Percentiles rank a stretch among this genome's conserved stretches.
Evolutionary conservation across 805 yeast genomes (phyloP).

Genomic region (Hanseniaspora thailandica): DNA sequence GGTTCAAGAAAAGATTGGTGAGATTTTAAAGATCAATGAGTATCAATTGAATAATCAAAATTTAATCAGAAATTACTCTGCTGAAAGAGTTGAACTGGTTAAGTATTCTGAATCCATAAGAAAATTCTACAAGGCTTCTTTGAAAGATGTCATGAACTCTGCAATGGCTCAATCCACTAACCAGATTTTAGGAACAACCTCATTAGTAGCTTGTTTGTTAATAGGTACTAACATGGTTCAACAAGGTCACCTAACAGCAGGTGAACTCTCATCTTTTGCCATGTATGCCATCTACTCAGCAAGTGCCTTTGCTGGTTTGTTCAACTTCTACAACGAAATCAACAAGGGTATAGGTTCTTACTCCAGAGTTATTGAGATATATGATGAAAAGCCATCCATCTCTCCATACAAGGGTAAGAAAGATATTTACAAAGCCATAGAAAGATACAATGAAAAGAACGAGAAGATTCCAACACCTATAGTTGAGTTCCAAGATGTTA

Average conservation of each 20-base stretch:
- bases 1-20: slow-evolving; percentile 76
- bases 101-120: slow-evolving; percentile 64
- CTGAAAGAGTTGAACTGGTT: slow-evolving; percentile 65
- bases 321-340: slow-evolving; percentile 81
- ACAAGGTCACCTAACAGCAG: slow-evolving; percentile 64
- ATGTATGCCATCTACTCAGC: slow-evolving; percentile 94
- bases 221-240: slow-evolving; percentile 76
- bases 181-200: slow-evolving; percentile 73
- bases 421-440: slow-evolving; percentile 23
- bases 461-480: slow-evolving; percentile 24
- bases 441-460: slow-evolving; percentile 18
- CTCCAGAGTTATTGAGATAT: slow-evolving; percentile 74
- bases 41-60: slow-evolving; percentile 76
- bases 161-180: slow-evolving; percentile 70
- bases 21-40: slow-evolving; percentile 78
- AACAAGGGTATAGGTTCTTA: slow-evolving; percentile 98
- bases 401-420: slow-evolving; percentile 51
- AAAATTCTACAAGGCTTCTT: slow-evolving; percentile 52
- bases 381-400: slow-evolving; percentile 64
- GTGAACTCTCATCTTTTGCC: slow-evolving; percentile 84
- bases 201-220: slow-evolving; percentile 62
- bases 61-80: slow-evolving; percentile 84
- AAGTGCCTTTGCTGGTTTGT: slow-evolving; percentile 79
- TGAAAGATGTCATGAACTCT: slow-evolving; percentile 66
- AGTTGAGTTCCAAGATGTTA: slow-evolving; percentile 51